phyloP scores from a whole-genome alignment of 768 basidiomycete genomes.

The Hebeloma cylindrosporum region DNA sequence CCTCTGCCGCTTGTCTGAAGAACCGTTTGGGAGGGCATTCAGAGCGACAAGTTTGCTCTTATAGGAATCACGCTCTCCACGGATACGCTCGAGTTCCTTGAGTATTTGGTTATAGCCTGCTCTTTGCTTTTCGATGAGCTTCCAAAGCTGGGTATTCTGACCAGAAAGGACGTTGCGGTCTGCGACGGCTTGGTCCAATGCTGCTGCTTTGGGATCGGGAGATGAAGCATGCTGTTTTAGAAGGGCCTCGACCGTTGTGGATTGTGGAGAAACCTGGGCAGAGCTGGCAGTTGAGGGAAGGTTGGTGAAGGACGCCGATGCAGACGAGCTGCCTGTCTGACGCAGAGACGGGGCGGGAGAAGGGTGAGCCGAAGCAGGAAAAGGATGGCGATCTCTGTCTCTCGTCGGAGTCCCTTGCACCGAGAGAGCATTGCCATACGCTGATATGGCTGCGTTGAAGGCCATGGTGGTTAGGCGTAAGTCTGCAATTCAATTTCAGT shows the following conservation, averaged over 20 bases:
- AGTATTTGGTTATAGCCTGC: conserved; percentile 75
- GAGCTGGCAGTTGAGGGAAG: conserved; percentile 33
- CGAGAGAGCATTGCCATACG: conserved; percentile 12
- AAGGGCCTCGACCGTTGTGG: conserved; percentile 52
- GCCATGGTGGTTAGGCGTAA: conserved; percentile 10
- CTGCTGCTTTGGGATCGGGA: conserved; percentile 57
- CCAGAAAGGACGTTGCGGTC: conserved; percentile 80
- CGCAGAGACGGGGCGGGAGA: conserved; percentile 34
- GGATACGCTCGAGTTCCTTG: conserved; percentile 84
- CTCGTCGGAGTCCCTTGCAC: conserved; percentile 28
- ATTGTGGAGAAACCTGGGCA: conserved; percentile 34
- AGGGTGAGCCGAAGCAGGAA: conserved; percentile 34
- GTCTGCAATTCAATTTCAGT: not conserved
- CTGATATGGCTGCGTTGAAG: conserved; percentile 11
- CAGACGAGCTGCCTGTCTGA: conserved; percentile 21
- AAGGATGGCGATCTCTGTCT: conserved; percentile 35
- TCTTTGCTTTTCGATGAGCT: conserved; percentile 90
- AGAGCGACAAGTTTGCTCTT: conserved; percentile 45
- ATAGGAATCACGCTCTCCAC: conserved; percentile 75
- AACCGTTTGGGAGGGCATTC: conserved; percentile 19
- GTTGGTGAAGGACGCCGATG: conserved; percentile 29
- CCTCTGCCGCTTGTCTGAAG: conserved; percentile 31
- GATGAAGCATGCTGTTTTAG: conserved; percentile 54
- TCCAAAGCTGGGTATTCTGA: conserved; percentile 93
- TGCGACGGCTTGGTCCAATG: conserved; percentile 73